Conservation (phyloP, 371 early-diverging fungal genomes). For the Globomyces sp. region DNA sequence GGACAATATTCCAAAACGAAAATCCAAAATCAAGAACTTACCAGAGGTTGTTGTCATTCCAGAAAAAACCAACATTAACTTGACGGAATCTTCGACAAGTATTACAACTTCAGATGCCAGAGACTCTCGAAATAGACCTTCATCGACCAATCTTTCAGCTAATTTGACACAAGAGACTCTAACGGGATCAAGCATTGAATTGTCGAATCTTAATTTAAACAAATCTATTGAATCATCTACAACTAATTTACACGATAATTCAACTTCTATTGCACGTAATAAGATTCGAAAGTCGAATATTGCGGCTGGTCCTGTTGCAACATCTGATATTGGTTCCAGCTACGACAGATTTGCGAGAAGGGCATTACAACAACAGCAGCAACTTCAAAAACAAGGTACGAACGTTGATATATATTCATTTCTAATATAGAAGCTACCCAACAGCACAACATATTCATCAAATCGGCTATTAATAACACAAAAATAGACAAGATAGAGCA, state of each 20-base stretch:
- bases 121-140: too few relatives aligned
- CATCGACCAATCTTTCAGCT: too few relatives aligned
- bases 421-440: neutral
- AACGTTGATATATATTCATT: too few relatives aligned
- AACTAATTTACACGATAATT: slow-evolving; percentile 14
- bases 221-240: too few relatives aligned
- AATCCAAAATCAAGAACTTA: neutral
- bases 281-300: slow-evolving; percentile 42
- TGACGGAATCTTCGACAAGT: too few relatives aligned
- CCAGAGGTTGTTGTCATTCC: neutral
- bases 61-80: too few relatives aligned
- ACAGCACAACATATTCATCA: neutral
- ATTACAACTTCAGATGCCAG: too few relatives aligned
- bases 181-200: too few relatives aligned
- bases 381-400: neutral
- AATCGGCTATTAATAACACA: neutral
- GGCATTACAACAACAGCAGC: neutral
- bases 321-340: slow-evolving; percentile 11
- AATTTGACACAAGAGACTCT: too few relatives aligned
- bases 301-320: slow-evolving; percentile 43
- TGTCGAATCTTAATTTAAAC: too few relatives aligned
- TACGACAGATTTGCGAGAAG: neutral
- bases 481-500: neutral
- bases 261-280: slow-evolving; percentile 13
- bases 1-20: neutral